A percentile compares a stretch with the other conserved stretches of the same genome.
phyloP scores from a whole-genome alignment of 306 rosid genomes.

The Leucaena leucocephala region DNA sequence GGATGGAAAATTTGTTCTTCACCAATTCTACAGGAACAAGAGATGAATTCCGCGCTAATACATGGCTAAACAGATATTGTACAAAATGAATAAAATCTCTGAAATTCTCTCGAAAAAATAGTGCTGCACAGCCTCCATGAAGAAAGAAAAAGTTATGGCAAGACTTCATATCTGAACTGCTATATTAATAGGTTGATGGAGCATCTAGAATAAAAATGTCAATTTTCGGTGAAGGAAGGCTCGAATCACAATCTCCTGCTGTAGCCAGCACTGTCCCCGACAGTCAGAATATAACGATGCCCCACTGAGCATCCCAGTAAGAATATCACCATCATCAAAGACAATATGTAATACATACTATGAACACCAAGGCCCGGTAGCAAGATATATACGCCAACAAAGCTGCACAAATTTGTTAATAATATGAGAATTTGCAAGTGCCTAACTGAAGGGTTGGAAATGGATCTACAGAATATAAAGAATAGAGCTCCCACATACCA shows the following conservation, averaged over 20 bases:
- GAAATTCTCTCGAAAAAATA: constrained; percentile 54
- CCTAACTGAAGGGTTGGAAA: constrained; percentile 23
- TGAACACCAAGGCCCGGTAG: constrained; percentile 47
- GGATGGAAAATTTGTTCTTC: constrained; percentile 47
- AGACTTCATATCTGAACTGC: constrained; percentile 40
- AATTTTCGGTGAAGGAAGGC: constrained; percentile 21
- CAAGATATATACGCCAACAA: constrained; percentile 42
- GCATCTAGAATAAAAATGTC: constrained; percentile 38
- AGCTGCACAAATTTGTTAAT: constrained; percentile 47
- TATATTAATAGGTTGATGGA: constrained; percentile 35
- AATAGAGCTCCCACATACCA: constrained; percentile 37
- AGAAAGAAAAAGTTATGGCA: constrained; percentile 43
- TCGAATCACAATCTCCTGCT: constrained; percentile 34
- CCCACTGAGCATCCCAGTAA: constrained; percentile 37
- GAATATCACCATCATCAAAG: constrained; percentile 42
- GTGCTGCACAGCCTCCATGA: constrained; percentile 54
- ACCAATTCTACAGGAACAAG: constrained; percentile 43
- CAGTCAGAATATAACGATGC: constrained; percentile 44
- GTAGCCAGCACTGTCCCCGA: constrained; percentile 42
- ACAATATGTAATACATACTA: constrained; percentile 47
- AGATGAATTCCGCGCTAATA: constrained; percentile 43
- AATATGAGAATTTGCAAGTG: constrained; percentile 31
- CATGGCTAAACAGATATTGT: constrained; percentile 51
- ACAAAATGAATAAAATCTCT: constrained; percentile 65
- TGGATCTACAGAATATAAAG: background rate